Base-by-base conservation (phyloP, 352 stramenopile species). In the Phytophthora uliginosa region DNA sequence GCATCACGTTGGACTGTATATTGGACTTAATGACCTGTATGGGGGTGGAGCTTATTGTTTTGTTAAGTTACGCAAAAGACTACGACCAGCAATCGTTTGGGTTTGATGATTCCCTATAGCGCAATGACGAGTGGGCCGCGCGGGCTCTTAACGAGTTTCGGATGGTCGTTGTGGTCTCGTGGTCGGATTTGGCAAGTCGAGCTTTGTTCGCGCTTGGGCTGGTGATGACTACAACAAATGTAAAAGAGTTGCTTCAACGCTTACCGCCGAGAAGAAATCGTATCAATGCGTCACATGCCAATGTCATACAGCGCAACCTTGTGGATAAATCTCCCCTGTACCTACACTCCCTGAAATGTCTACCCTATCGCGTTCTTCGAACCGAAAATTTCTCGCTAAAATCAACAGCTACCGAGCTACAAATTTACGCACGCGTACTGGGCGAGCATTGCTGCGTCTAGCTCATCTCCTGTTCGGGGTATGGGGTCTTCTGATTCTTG, bases 81-180 rank as follows among this genome's bases (percentile, higher is more conserved):
- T 73, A 69, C 45, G 38, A 69, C 15, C 1, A 13, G 7, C 1
- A 47, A 12, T 8, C 56, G 0, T n/a, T 34, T 7, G 57, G 58
- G 2, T 76, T 76, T 38, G 13, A 42, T 3, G 7, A 42, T 0
- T 15, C n/a, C 1, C 2, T 63, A 1, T 71, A 57, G 62, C 48
- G 55, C 53, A 22, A 76, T 34, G 56, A 72, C n/a, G 52, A 68
- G 20, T 77, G 70, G 63, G 38, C 34, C 3, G 63, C 45, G 0
- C 42, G 52, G 22, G 52, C 51, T 12, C 18, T 67, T 8, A 65
- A 77, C 45, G 64, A 77, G 47, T 48, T 73, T 34, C 64, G 63
- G 34, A 55, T 73, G 40, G 33, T 77, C 6, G 45, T 77, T 20
- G 58, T 77, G 4, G 40, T 69, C 28, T 73, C 70, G 3, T 68